phyloP scores from a whole-genome alignment of 176 grass and related monocot species.

The Raddia distichophylla region DNA sequence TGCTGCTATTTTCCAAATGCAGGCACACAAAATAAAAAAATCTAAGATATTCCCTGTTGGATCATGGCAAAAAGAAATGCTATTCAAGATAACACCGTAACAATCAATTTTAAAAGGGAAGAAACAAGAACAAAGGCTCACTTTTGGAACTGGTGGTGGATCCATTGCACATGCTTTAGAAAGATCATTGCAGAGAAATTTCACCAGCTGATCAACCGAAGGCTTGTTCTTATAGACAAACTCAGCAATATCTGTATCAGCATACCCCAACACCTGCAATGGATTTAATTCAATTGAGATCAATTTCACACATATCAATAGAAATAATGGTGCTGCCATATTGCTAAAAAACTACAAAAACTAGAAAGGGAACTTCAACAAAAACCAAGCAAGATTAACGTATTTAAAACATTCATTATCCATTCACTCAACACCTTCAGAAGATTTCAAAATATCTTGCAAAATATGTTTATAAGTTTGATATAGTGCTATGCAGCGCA shows the following conservation, averaged over 20 bases:
- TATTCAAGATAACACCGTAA: not conserved
- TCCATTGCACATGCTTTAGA: constrained; percentile 68
- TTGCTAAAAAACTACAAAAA: not conserved
- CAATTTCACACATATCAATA: not conserved
- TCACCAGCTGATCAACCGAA: constrained; percentile 61
- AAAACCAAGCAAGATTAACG: not conserved
- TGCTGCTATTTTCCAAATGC: not conserved
- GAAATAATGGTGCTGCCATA: not conserved
- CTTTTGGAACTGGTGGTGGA: constrained; percentile 79
- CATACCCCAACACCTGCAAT: constrained; percentile 83
- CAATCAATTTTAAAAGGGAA: constrained; percentile 3
- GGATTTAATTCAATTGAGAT: not conserved
- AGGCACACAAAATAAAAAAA: not conserved
- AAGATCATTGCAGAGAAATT: constrained; percentile 92
- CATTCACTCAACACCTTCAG: not conserved
- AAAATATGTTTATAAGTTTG: not conserved
- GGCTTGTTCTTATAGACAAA: constrained; percentile 83
- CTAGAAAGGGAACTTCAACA: not conserved
- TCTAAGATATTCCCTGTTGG: not conserved
- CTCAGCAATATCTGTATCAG: constrained; percentile 96
- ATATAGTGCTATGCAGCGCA: not conserved
- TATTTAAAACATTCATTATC: not conserved
- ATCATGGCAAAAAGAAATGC: not conserved
- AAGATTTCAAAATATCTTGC: not conserved
- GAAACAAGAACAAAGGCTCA: constrained; percentile 30